A percentile compares a stretch with the other conserved stretches of the same genome.
Evolutionary conservation across 306 rosid genomes (phyloP).

Genomic region (Vigna hirtella): DNA sequence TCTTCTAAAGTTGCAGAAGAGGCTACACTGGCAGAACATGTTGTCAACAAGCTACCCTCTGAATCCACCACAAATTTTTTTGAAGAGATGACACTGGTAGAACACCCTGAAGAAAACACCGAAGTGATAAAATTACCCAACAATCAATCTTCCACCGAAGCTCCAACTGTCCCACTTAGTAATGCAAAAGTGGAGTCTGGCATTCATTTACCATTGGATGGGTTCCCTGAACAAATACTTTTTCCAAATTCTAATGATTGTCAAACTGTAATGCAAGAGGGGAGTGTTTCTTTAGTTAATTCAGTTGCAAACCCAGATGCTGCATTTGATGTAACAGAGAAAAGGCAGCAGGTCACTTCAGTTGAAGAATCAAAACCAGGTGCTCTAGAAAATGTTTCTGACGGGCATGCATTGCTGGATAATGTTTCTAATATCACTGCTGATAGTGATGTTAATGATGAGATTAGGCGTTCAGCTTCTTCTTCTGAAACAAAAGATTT

Average conservation of each 20-base stretch:
- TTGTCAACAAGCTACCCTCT: slow-evolving; percentile 43
- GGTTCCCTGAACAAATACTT: slow-evolving; percentile 35
- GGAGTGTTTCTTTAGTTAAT: slow-evolving; percentile 41
- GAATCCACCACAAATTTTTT: slow-evolving; percentile 39
- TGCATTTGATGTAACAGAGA: slow-evolving; percentile 41
- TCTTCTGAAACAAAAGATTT: slow-evolving; percentile 52
- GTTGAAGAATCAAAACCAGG: slow-evolving; percentile 45
- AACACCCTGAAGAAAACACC: slow-evolving; percentile 37
- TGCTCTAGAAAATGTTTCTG: slow-evolving; percentile 36
- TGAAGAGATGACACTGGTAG: slow-evolving; percentile 30
- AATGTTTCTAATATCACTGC: slow-evolving; percentile 37
- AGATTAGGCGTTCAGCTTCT: slow-evolving; percentile 46
- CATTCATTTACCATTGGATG: slow-evolving; percentile 41
- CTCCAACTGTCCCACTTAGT: slow-evolving; percentile 41
- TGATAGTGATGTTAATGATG: slow-evolving; percentile 35
- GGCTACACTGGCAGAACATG: slow-evolving; percentile 24
- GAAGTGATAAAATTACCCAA: slow-evolving; percentile 37
- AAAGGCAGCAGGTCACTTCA: slow-evolving; percentile 36
- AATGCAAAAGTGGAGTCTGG: slow-evolving; percentile 56
- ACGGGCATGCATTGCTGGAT: slow-evolving; percentile 43
- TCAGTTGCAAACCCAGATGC: slow-evolving; percentile 49
- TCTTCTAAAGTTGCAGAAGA: slow-evolving; percentile 34
- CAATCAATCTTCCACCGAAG: slow-evolving; percentile 46
- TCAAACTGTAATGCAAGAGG: slow-evolving; percentile 50
- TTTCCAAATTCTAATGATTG: slow-evolving; percentile 48